Percentiles rank a stretch among this genome's conserved stretches.
Evolutionary conservation across 1,284 basidiomycete genomes (phyloP).

Genomic region (Moesziomyces globuligerus): DNA sequence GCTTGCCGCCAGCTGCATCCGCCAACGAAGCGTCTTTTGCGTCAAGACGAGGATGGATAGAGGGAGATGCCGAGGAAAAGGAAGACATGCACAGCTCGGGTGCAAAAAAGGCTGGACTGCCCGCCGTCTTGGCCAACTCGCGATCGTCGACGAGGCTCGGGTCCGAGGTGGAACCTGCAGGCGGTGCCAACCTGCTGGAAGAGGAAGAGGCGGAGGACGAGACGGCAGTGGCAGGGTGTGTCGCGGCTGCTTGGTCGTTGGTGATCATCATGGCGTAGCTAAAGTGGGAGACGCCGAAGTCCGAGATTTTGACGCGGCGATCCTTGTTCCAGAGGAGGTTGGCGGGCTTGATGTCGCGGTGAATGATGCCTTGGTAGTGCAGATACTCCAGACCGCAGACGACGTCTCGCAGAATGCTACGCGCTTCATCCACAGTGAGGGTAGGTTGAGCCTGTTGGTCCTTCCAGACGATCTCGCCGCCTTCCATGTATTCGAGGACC

Average conservation of each 20-base stretch:
- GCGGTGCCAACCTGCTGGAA: slow-evolving; percentile 8
- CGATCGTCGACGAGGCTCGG: slow-evolving; percentile 79
- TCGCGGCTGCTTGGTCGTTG: slow-evolving; percentile 36
- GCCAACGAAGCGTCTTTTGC: slow-evolving; percentile 3
- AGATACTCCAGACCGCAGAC: slow-evolving; percentile 93
- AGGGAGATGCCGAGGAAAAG: slow-evolving; percentile 46
- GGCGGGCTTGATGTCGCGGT: slow-evolving; percentile 98
- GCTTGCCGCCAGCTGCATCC: slow-evolving; percentile 7
- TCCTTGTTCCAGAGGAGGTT: slow-evolving; percentile 91
- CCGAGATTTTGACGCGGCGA: slow-evolving; percentile 90
- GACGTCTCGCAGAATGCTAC: slow-evolving; percentile 89
- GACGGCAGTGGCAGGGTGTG: slow-evolving; percentile 1
- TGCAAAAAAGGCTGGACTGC: slow-evolving; percentile 96
- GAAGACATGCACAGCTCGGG: slow-evolving; percentile 81
- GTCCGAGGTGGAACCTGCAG: slow-evolving; percentile 55
- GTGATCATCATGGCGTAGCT: slow-evolving; percentile 74
- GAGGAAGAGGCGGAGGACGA: slow-evolving; percentile 19
- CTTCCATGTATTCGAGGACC: slow-evolving; percentile 95
- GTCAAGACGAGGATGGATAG: slow-evolving; percentile 24
- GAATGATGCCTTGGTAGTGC: slow-evolving; percentile 96
- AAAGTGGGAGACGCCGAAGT: slow-evolving; percentile 97
- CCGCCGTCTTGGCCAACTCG: slow-evolving; percentile 90
- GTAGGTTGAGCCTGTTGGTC: slow-evolving; percentile 72
- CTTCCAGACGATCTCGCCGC: slow-evolving; percentile 93
- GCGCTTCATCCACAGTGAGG: slow-evolving; percentile 82